Percentiles rank a stretch among this genome's conserved stretches.
Evolutionary conservation across 345 rosid genomes (phyloP).

Genomic region (Eucalyptus polybractea): DNA sequence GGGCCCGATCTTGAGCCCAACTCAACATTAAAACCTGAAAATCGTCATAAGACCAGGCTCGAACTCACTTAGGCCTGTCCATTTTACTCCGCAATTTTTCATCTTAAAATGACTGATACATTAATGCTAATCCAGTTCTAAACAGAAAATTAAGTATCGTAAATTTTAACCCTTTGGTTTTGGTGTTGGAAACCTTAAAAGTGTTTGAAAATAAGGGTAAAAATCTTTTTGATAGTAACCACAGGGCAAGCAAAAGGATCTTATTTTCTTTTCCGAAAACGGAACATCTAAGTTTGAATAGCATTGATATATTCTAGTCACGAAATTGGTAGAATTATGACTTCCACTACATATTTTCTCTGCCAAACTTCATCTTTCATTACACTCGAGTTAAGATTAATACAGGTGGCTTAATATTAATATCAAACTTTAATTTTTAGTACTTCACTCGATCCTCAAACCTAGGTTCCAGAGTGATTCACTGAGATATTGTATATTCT

Average conservation of each 20-base stretch:
- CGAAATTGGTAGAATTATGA: background rate
- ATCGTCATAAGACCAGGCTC: background rate
- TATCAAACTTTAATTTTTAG: background rate
- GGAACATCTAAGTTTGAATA: background rate
- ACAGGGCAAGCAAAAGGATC: background rate
- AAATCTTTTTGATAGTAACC: background rate
- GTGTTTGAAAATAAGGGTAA: background rate
- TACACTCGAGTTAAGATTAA: background rate
- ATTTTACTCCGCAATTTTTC: background rate
- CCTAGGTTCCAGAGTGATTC: too few relatives aligned
- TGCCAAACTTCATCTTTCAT: background rate
- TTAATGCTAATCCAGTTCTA: background rate
- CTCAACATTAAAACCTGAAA: background rate
- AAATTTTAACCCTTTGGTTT: background rate
- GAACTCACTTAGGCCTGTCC: background rate
- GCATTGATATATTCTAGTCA: background rate
- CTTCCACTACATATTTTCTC: background rate
- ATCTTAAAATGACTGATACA: background rate
- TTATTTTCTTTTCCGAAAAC: fast-evolving
- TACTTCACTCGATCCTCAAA: background rate
- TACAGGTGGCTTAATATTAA: too few relatives aligned
- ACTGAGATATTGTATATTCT: background rate
- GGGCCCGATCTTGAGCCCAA: background rate
- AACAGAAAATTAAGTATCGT: background rate
- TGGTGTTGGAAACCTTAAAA: background rate